phyloP scores from a whole-genome alignment of 495 filamentous ascomycete genomes.

The Hyaloscypha hepaticicola region DNA sequence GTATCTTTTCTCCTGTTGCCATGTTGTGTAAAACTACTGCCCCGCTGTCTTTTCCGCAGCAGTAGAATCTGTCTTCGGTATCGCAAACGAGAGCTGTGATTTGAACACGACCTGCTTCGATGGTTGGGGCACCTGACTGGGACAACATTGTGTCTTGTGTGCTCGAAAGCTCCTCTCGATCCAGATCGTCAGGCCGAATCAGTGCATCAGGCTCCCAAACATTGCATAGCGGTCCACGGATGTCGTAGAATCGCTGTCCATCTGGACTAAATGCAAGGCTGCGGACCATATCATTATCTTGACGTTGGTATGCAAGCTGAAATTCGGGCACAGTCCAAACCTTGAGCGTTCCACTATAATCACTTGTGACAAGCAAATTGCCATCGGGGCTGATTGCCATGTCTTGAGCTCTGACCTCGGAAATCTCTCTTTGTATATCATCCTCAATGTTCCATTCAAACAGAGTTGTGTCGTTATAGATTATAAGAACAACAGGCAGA shows the following conservation, averaged over 20 bases:
- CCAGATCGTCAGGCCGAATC: constrained; percentile 22
- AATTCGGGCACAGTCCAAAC: constrained; percentile 29
- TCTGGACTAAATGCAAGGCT: constrained; percentile 31
- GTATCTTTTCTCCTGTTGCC: constrained; percentile 11
- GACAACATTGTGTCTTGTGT: constrained; percentile 15
- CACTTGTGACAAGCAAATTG: constrained; percentile 26
- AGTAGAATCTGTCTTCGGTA: constrained; percentile 17
- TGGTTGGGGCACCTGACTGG: background rate
- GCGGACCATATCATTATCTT: constrained; percentile 15
- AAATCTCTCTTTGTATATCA: constrained; percentile 5
- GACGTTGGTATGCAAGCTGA: constrained; percentile 21
- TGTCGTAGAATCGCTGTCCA: constrained; percentile 32
- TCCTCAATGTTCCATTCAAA: constrained; percentile 23
- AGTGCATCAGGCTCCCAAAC: constrained; percentile 35
- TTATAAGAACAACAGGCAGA: constrained; percentile 6
- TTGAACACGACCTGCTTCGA: constrained; percentile 10
- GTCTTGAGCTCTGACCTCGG: constrained; percentile 2
- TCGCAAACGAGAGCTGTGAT: constrained; percentile 24
- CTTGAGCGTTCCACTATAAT: constrained; percentile 26
- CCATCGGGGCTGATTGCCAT: constrained; percentile 24
- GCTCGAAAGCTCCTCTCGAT: constrained; percentile 17
- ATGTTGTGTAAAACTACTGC: constrained; percentile 15
- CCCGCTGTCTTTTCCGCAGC: constrained; percentile 28
- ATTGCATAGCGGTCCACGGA: constrained; percentile 28
- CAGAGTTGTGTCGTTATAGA: constrained; percentile 10